Conservation (phyloP, 2,329 filamentous ascomycete species). For the Claviceps fusiformis region DNA sequence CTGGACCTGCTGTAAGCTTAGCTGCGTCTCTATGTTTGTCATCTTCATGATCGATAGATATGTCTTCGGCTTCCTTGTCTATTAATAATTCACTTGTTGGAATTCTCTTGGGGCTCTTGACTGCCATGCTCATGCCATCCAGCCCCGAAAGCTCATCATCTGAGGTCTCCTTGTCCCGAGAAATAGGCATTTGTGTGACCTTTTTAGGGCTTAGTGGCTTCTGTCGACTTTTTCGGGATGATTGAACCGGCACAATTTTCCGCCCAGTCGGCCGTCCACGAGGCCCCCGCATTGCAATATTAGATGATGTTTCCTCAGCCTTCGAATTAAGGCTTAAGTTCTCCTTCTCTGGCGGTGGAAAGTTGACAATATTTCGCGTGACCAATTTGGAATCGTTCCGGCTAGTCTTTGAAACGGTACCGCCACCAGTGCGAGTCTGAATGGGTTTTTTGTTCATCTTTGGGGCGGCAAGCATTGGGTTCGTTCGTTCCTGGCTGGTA, state of each 20-base stretch:
- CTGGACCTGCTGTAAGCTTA: constrained; percentile 1
- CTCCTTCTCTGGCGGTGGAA: constrained; percentile 52
- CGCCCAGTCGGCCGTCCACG: constrained; percentile 31
- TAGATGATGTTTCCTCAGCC: constrained; percentile 20
- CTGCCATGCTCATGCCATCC: constrained; percentile 16
- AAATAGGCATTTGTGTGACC: constrained; percentile 41
- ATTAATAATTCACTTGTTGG: constrained; percentile 9
- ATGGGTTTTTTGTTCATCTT: constrained; percentile 20
- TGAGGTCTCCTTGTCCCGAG: constrained; percentile 31
- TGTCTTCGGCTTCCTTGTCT: background rate
- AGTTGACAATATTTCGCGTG: constrained; percentile 48
- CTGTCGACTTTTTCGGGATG: constrained; percentile 19
- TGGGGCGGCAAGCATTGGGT: constrained; percentile 11
- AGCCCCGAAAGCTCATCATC: constrained; percentile 47
- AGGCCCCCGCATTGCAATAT: constrained; percentile 21
- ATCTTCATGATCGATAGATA: constrained; percentile 6
- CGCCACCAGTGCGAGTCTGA: constrained; percentile 12
- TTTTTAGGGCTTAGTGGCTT: constrained; percentile 52
- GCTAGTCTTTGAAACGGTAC: constrained; percentile 17
- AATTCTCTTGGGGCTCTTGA: background rate
- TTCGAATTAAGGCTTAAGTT: constrained; percentile 35
- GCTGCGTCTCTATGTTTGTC: constrained; percentile 4
- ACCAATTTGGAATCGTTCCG: constrained; percentile 26
- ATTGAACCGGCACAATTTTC: constrained; percentile 20
- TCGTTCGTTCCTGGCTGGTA: constrained; percentile 13